Percentiles rank a stretch among this genome's conserved stretches.
Conservation (phyloP, 495 filamentous ascomycete species). For the Penicillium pulvis region DNA sequence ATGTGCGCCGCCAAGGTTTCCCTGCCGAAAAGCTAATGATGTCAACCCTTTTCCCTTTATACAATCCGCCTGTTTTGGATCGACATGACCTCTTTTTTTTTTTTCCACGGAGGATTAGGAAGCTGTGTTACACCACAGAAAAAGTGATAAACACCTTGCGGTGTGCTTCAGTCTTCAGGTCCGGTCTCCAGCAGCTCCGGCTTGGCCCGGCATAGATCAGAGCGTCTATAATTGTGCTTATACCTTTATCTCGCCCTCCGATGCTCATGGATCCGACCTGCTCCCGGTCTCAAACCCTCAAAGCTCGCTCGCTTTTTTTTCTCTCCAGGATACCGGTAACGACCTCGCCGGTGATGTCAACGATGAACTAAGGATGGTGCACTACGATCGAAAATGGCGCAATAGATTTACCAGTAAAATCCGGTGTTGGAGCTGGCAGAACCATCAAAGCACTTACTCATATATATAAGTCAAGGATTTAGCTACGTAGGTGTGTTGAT, state of each 20-base stretch:
- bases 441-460: background rate
- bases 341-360: too few species aligned
- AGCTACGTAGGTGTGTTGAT: background rate
- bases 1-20: constrained; percentile 25
- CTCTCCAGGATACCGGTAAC: too few species aligned
- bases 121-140: background rate
- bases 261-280: too few species aligned
- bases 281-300: too few species aligned
- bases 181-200: background rate
- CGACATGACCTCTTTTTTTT: background rate
- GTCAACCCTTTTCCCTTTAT: constrained; percentile 9
- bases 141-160: background rate
- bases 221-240: background rate
- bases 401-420: background rate
- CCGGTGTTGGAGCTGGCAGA: background rate
- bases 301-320: too few species aligned
- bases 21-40: constrained; percentile 19
- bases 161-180: background rate
- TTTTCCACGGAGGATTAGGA: background rate
- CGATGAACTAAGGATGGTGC: background rate
- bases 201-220: background rate
- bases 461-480: background rate
- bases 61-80: background rate
- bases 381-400: background rate
- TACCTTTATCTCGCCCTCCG: background rate